These are phyloP conservation scores for Dittrichia graveolens DNA, from an alignment of 129 eudicot genomes.

Conservation along the genomic window DNA sequence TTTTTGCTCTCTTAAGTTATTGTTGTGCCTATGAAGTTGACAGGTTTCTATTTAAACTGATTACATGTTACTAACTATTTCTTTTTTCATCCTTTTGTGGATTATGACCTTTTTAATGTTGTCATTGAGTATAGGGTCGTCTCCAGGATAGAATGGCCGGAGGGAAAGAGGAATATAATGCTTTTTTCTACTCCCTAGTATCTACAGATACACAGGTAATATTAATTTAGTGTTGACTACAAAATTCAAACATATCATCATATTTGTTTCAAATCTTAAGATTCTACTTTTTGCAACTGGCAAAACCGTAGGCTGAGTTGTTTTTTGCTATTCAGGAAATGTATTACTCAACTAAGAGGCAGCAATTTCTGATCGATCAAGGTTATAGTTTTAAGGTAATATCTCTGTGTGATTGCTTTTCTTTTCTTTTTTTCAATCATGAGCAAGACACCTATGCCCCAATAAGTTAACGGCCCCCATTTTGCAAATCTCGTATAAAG, in stretches of 20 bases:
- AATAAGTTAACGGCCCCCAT: background rate
- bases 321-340: conserved; percentile 66
- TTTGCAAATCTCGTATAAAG: background rate
- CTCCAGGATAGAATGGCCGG: conserved; percentile 95
- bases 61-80: background rate
- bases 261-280: background rate
- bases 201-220: conserved; percentile 98
- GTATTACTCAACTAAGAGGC: conserved; percentile 98
- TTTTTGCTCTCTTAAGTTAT: background rate
- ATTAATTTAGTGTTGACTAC: background rate
- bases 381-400: conserved; percentile 96
- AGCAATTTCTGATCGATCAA: conserved; percentile 95
- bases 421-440: background rate
- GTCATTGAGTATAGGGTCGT: conserved; percentile 65
- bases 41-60: background rate
- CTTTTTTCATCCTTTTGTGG: background rate
- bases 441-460: background rate
- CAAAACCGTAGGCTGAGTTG: conserved; percentile 13
- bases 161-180: conserved; percentile 98
- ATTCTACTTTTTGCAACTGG: conserved; percentile 2
- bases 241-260: background rate
- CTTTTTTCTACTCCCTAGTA: conserved; percentile 94
- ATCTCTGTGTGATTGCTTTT: background rate
- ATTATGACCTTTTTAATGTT: background rate
- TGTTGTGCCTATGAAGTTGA: conserved; percentile 1